Base-by-base conservation (phyloP, 306 rosid species). In the Echinosophora koreensis region DNA sequence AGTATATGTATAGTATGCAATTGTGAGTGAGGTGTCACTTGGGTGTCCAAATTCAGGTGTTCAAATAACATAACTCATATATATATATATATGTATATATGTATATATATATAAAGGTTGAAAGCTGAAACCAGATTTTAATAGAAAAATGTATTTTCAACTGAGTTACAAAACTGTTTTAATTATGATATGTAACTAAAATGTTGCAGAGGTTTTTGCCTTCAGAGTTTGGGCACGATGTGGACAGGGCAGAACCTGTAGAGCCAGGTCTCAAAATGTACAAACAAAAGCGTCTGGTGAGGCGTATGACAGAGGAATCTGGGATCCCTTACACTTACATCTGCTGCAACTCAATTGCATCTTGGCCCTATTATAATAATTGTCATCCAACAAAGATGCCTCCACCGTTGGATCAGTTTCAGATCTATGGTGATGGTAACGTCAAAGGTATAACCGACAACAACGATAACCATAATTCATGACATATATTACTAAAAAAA, bases 171-270 rank as follows among this genome's bases (percentile, higher is more conserved):
- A 44, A 44, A 44, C 5, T 44, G 10, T 0, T 44, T 28, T 12
- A 14, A 35, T 46, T 5, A 9, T 34, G 35, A 10, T 34, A 16
- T 2, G 10, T 34, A 32, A 16, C 17, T 39, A 39, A 22, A 13
- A 56, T 57, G 69, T 5, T 30, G 66, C 82, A 91, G 96, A 89
- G 96, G 60, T 89, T 89, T 76, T 11, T 89, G 72, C 96, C 96
- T 2, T 89, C 96, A 0, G 96, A 91, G 66, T 91, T 91, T 56
- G 96, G 96, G 30, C 93, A 91, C 8, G 96, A 91, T 3, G 90
- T 87, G 46, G 93, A 91, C 18, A 83, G 92, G 41, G 89, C 93
- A 2, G 81, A 84, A 35, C 96, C 96, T 2, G 96, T 91, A 12
- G 92, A 87, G 39, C 96, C 96, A 2, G 96, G 96, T 1, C 76